Evolutionary conservation across 768 basidiomycete species (phyloP), one percentile per base, ranked within the genome.

Genomic region (Panaeolus papilionaceus): DNA sequence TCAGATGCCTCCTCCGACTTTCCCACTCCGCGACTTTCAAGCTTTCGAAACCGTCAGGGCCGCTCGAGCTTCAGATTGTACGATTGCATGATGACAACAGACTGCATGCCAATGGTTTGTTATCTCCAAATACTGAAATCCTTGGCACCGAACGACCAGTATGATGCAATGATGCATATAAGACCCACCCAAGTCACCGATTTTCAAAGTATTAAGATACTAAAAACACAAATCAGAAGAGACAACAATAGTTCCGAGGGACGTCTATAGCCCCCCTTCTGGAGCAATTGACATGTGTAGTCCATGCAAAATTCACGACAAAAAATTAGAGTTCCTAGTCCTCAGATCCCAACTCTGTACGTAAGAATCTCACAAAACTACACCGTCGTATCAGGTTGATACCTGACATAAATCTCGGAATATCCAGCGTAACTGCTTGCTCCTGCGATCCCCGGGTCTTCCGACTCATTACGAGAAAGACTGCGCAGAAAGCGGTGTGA

Each of bases 21-120:
- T 49, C 47, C 47, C 47, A 20, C 47, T 49, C 47, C 47, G 20
- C 7, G 47, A 26, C 47, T 20, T 10, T 18, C 23, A 9, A 26
- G 47, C 47, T 49, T 49, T 49, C 47, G 47, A 49, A 49, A 26
- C 23, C 16, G 2, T 49, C 47, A 49, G 47, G 47, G 47, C 47
- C 23, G 47, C 20, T 49, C 20, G 47, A 23, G 20, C 20, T 49
- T 23, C 47, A 6, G 47, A 49, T 26, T 49, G 2, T 20, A 49
- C 12, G 20, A 16, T 42, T 44, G 42, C 14, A 14, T 44, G 42
- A 44, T 18, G 16, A 44, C 42, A 44, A 44, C 42, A 44, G 42
- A 18, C 5, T 44, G 42, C 42, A 16, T 44, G 42, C 42, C 14
- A 18, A 6, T 18, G 42, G 18, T 14, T 2, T 23, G 20, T 26